Evolutionary conservation across 2,329 filamentous ascomycete species (phyloP).

Genomic region (Arachnopeziza araneosa): DNA sequence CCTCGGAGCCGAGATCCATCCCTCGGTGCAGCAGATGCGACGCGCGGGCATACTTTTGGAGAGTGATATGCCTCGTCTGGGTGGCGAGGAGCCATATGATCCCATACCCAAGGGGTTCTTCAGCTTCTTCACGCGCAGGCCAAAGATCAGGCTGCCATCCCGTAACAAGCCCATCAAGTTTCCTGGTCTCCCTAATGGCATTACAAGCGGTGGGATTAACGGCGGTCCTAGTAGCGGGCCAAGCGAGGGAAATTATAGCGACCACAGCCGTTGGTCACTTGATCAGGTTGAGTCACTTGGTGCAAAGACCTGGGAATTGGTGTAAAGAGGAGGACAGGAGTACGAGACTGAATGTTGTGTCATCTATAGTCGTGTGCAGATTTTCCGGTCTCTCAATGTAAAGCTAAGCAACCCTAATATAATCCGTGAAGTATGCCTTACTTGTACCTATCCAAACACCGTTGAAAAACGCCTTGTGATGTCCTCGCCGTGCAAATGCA

Average conservation of each 20-base stretch:
- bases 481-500: too few species aligned
- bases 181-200: neutral
- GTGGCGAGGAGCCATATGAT: neutral
- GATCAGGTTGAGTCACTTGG: neutral
- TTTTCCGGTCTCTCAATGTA: too few species aligned
- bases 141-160: neutral
- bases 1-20: neutral
- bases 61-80: neutral
- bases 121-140: neutral
- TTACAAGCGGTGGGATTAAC: neutral
- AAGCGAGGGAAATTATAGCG: neutral
- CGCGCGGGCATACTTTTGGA: conserved; percentile 1
- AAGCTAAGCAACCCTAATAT: too few species aligned
- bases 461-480: too few species aligned
- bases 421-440: too few species aligned
- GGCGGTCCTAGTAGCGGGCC: neutral
- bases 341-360: too few species aligned
- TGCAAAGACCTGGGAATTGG: neutral
- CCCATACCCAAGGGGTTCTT: neutral
- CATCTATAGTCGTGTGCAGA: too few species aligned
- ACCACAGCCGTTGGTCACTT: neutral
- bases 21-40: neutral
- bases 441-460: too few species aligned
- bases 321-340: neutral
- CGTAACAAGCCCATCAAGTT: neutral